Conservation (phyloP, 257 asterid genomes). For the Nicotiana noctiflora region DNA sequence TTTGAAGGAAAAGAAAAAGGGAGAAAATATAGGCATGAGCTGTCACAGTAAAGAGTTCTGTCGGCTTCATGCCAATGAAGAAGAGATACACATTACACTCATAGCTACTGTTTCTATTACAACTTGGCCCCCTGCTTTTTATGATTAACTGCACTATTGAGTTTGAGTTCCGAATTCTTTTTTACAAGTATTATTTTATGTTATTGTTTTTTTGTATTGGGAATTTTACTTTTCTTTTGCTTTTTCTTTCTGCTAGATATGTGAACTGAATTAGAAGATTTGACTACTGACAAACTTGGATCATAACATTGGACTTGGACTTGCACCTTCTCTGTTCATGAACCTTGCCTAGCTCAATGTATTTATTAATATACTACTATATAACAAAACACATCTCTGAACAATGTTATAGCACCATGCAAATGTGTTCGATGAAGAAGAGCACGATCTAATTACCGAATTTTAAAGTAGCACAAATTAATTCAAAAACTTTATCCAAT, state of each 20-base stretch:
- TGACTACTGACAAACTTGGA: neutral
- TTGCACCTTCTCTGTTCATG: neutral
- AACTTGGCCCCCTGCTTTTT: neutral
- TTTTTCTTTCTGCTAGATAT: neutral
- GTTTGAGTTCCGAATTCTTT: neutral
- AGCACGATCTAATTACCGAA: too few relatives aligned
- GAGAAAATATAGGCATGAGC: slow-evolving; percentile 8
- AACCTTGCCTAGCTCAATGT: neutral
- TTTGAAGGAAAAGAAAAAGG: neutral
- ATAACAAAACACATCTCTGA: too few relatives aligned
- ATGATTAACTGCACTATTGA: neutral
- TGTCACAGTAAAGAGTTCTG: slow-evolving; percentile 14
- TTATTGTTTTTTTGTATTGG: neutral
- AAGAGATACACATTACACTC: neutral
- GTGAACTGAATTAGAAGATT: neutral
- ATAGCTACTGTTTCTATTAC: neutral
- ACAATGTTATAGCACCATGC: too few relatives aligned
- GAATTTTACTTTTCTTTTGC: neutral
- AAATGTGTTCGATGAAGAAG: too few relatives aligned
- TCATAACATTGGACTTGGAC: neutral
- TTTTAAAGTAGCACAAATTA: too few relatives aligned
- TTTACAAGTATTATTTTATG: neutral
- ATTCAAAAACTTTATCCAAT: too few relatives aligned
- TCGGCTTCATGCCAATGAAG: neutral
- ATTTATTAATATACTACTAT: too few relatives aligned